Evolutionary conservation across 139 green algal species (phyloP).

Genomic region (Penium margaritaceum): DNA sequence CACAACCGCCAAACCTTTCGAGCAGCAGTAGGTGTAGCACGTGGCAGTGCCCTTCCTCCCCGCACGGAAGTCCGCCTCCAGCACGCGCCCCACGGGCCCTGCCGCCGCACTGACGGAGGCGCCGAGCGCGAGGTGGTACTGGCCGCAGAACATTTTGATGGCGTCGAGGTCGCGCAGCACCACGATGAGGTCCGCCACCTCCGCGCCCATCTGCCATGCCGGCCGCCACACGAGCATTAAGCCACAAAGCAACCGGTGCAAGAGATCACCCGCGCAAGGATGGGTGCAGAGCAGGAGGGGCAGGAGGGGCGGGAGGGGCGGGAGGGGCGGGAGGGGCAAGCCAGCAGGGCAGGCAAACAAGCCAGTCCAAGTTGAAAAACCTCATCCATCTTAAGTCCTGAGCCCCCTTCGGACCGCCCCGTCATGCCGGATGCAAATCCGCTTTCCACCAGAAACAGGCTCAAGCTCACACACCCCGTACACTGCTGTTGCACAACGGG

Average conservation of each 20-base stretch:
- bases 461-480: background rate
- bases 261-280: conserved; percentile 25
- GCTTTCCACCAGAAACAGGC: background rate
- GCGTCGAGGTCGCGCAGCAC: conserved; percentile 29
- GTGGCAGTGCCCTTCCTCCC: conserved; percentile 8
- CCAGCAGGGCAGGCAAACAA: background rate
- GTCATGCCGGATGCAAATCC: too few species aligned
- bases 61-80: conserved; percentile 32
- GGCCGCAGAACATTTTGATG: conserved; percentile 38
- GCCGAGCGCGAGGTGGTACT: conserved; percentile 27
- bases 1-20: conserved; percentile 11
- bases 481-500: too few species aligned
- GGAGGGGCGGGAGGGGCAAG: background rate
- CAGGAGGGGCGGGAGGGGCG: background rate
- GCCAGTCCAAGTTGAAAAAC: too few species aligned
- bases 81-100: conserved; percentile 29
- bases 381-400: too few species aligned
- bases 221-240: too few species aligned
- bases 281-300: background rate
- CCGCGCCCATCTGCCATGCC: conserved; percentile 26
- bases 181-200: conserved; percentile 41
- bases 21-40: conserved; percentile 44
- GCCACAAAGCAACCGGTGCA: conserved; percentile 1
- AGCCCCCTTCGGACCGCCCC: too few species aligned
- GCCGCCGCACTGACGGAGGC: conserved; percentile 27